Evolutionary conservation across 768 basidiomycete species (phyloP), one percentile per base, ranked within the genome.

Genomic region (Boletus eberwhitei): DNA sequence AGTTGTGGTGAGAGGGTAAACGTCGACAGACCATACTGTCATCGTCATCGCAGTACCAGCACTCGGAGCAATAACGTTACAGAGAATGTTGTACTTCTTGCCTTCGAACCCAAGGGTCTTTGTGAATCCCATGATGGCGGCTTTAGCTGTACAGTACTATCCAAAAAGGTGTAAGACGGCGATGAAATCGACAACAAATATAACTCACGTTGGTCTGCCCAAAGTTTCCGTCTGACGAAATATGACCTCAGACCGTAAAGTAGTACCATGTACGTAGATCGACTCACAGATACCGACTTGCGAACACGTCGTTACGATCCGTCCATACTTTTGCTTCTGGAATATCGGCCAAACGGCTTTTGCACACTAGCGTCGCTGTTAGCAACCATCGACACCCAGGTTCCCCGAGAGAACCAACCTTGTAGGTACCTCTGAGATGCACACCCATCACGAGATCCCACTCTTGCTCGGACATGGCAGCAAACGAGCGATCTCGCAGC

Each of bases 321-420:
- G 85, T 29, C 97, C 97, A 67, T 86, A 97, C 73, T 93, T 93
- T 70, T 98, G 96, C 74, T 93, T 88, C 72, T 90, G 88, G 83
- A 99, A 98, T 62, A 92, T 75, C 1, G 95, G 93, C 97, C 97
- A 99, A 24, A 91, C 88, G 6, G 96, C 97, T 66, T 96, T 90
- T 29, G 84, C 87, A 59, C 93, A 94, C 89, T 93, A 55, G 8
- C n/a, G 45, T 17, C 9, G 38, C 5, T 6, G n/a, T 66, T 38
- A 59, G 50, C 16, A 41, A 41, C 13, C 1, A 22, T 19, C 21
- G 16, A 41, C 41, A 49, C 44, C 31, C 17, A 24, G 8, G 8
- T 31, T 34, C 36, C 35, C 48, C 65, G 50, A 39, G 2, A 24
- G 19, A 49, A 52, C 51, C 4, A 17, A 88, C 89, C 78, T 93